phyloP scores from a whole-genome alignment of 305 asterid genomes.

The Fraxinus ornus region DNA sequence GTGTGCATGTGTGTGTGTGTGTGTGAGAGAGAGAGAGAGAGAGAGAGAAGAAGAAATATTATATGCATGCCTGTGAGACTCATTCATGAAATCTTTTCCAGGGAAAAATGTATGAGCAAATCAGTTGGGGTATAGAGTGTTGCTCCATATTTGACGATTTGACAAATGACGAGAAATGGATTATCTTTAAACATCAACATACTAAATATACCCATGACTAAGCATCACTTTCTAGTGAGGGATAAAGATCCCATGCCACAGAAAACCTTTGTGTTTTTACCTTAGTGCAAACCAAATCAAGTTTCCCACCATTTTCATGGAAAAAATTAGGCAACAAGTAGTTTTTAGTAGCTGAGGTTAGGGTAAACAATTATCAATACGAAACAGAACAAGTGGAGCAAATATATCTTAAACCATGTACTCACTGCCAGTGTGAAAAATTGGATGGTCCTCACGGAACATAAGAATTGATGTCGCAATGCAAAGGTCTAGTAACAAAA shows the following conservation, averaged over 20 bases:
- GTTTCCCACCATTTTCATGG: constrained; percentile 16
- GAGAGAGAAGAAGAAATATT: background rate
- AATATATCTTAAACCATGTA: background rate
- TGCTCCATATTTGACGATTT: constrained; percentile 2
- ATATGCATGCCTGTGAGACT: background rate
- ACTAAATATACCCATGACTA: background rate
- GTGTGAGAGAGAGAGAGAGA: background rate
- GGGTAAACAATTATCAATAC: background rate
- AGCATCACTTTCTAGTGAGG: background rate
- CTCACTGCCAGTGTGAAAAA: constrained; percentile 5
- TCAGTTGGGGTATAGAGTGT: background rate
- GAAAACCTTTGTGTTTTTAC: background rate
- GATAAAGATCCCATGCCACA: background rate
- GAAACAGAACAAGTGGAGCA: background rate
- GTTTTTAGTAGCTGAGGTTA: background rate
- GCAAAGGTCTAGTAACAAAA: constrained; percentile 3
- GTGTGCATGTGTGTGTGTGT: background rate
- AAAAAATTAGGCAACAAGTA: background rate
- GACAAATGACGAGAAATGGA: background rate
- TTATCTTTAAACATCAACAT: background rate
- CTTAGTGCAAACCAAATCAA: constrained; percentile 10
- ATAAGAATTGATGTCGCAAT: constrained; percentile 9
- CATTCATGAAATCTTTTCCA: background rate
- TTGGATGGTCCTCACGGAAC: constrained; percentile 4
- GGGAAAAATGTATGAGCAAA: constrained; percentile 5